phyloP scores from a whole-genome alignment of 306 rosid genomes.

The Dryas octopetala region DNA sequence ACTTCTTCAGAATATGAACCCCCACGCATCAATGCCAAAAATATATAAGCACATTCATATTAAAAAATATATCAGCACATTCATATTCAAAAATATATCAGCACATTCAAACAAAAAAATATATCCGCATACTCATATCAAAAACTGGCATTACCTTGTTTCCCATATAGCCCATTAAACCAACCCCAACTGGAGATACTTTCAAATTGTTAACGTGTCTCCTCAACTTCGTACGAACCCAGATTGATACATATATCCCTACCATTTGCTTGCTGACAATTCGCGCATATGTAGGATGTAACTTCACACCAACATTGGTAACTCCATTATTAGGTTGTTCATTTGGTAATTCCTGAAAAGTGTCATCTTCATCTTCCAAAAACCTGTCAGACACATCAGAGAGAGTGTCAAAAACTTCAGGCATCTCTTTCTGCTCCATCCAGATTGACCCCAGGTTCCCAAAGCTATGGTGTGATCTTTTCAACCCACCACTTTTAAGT shows the following conservation, averaged over 20 bases:
- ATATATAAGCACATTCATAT: not conserved
- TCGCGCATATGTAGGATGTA: slow-evolving; percentile 60
- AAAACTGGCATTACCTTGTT: slow-evolving; percentile 65
- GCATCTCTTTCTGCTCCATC: slow-evolving; percentile 45
- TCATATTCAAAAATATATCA: too few species aligned
- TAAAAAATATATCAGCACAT: too few species aligned
- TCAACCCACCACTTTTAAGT: slow-evolving; percentile 38
- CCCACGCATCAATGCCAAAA: not conserved
- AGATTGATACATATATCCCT: slow-evolving; percentile 84
- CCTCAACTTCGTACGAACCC: slow-evolving; percentile 91
- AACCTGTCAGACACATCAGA: slow-evolving; percentile 43
- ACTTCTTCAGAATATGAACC: not conserved
- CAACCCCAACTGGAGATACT: slow-evolving; percentile 94
- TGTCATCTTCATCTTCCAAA: slow-evolving; percentile 52
- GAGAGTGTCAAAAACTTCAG: slow-evolving; percentile 49
- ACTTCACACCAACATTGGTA: slow-evolving; percentile 17
- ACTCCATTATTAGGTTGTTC: slow-evolving; percentile 26
- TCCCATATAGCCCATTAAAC: slow-evolving; percentile 99
- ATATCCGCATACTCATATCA: not conserved
- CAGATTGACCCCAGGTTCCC: slow-evolving; percentile 54
- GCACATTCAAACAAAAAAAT: not conserved
- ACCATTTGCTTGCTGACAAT: slow-evolving; percentile 98
- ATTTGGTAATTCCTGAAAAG: slow-evolving; percentile 45
- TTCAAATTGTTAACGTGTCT: slow-evolving; percentile 79
- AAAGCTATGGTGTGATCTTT: slow-evolving; percentile 61